Conservation (phyloP, 495 filamentous ascomycete genomes). For the Viridothelium virens region DNA sequence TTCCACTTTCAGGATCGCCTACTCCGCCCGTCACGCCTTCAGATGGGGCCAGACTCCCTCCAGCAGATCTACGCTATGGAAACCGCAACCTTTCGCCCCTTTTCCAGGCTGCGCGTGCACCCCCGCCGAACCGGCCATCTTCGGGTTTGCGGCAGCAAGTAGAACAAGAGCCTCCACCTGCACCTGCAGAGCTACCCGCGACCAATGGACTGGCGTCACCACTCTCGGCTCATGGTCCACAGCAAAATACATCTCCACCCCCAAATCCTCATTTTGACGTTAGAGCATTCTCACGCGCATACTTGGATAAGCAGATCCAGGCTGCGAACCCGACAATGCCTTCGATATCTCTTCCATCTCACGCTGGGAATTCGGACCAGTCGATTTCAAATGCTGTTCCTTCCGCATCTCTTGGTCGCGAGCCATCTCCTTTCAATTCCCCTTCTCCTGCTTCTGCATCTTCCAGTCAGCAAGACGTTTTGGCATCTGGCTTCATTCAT, state of each 20-base stretch:
- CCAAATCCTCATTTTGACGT: constrained; percentile 15
- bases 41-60: not conserved
- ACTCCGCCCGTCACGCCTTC: not conserved
- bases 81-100: constrained; percentile 36
- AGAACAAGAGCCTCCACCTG: constrained; percentile 4
- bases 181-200: not conserved
- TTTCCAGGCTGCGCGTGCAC: constrained; percentile 30
- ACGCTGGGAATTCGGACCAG: not conserved
- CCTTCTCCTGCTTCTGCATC: not conserved
- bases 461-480: not conserved
- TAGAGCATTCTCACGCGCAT: constrained; percentile 21
- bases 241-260: not conserved
- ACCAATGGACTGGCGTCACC: not conserved
- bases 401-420: not conserved
- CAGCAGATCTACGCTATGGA: constrained; percentile 28
- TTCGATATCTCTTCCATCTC: constrained; percentile 4
- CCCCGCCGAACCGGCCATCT: constrained; percentile 16
- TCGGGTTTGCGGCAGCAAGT: constrained; percentile 24
- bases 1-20: constrained; percentile 4
- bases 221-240: not conserved
- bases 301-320: constrained; percentile 23
- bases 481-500: not conserved
- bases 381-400: not conserved
- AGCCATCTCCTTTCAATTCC: constrained; percentile 4
- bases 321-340: not conserved